A percentile compares a stretch with the other conserved stretches of the same genome.
phyloP scores from a whole-genome alignment of 2,329 filamentous ascomycete genomes.

The Trichoderma sp. region DNA sequence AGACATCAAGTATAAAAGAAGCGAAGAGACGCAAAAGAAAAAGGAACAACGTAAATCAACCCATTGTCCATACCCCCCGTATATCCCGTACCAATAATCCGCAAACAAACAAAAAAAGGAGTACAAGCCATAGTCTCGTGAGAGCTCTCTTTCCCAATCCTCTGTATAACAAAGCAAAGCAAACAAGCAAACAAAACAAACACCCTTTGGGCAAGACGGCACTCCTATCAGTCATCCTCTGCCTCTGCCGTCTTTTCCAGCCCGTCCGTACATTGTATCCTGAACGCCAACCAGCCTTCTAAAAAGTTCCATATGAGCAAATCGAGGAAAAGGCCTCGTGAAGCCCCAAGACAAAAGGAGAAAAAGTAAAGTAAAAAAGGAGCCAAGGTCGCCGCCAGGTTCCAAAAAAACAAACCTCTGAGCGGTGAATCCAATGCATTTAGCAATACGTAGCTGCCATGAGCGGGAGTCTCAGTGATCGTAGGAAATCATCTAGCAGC shows the following conservation, averaged over 20 bases:
- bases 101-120: slow-evolving; percentile 13
- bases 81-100: neutral
- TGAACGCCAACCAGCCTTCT: slow-evolving; percentile 11
- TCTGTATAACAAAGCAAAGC: slow-evolving; percentile 10
- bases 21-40: neutral
- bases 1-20: neutral
- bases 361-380: neutral
- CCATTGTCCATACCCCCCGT: neutral
- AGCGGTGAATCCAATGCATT: neutral
- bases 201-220: neutral
- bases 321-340: neutral
- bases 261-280: slow-evolving; percentile 6
- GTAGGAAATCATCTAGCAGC: slow-evolving; percentile 23
- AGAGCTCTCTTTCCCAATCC: slow-evolving; percentile 17
- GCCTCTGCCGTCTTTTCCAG: neutral
- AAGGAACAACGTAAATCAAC: neutral
- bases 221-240: neutral
- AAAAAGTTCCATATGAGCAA: neutral
- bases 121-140: slow-evolving; percentile 19
- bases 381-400: neutral
- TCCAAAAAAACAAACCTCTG: neutral
- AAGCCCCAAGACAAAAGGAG: neutral
- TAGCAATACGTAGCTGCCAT: neutral
- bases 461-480: neutral
- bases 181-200: neutral